phyloP scores from a whole-genome alignment of 352 stramenopile species.

The Paralagenidium karlingii region DNA sequence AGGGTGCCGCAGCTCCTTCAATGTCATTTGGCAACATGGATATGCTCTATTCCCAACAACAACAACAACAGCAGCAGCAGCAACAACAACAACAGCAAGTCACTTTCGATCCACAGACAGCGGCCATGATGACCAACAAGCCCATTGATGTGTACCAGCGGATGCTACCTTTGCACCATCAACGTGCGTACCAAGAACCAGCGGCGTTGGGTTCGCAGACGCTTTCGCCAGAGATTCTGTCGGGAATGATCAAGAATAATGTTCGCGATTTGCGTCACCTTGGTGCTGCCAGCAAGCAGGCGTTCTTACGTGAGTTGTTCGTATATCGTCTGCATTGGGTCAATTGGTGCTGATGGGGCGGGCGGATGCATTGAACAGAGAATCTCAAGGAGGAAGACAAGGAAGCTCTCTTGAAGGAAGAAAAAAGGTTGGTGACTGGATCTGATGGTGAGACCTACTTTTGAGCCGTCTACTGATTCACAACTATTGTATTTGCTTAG shows the following conservation, averaged over 20 bases:
- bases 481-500: too few species aligned
- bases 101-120: constrained; percentile 29
- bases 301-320: constrained; percentile 1
- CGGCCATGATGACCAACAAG: constrained; percentile 37
- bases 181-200: constrained; percentile 11
- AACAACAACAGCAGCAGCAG: constrained; percentile 21
- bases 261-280: constrained; percentile 30
- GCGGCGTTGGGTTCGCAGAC: constrained; percentile 60
- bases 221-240: constrained; percentile 65
- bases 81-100: constrained; percentile 55
- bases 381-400: constrained; percentile 74
- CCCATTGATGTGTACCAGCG: constrained; percentile 6
- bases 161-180: constrained; percentile 5
- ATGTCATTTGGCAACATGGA: background rate
- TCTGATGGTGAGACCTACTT: too few species aligned
- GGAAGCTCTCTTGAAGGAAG: constrained; percentile 64
- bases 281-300: constrained; percentile 15
- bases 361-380: too few species aligned
- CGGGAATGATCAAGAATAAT: constrained; percentile 75
- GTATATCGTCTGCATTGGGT: background rate
- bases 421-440: too few species aligned
- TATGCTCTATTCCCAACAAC: constrained; percentile 2
- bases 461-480: too few species aligned
- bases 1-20: too few species aligned
- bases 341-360: constrained; percentile 6